Conservation (phyloP, 139 green algal genomes). For the Raphidocelis subcapitata region DNA sequence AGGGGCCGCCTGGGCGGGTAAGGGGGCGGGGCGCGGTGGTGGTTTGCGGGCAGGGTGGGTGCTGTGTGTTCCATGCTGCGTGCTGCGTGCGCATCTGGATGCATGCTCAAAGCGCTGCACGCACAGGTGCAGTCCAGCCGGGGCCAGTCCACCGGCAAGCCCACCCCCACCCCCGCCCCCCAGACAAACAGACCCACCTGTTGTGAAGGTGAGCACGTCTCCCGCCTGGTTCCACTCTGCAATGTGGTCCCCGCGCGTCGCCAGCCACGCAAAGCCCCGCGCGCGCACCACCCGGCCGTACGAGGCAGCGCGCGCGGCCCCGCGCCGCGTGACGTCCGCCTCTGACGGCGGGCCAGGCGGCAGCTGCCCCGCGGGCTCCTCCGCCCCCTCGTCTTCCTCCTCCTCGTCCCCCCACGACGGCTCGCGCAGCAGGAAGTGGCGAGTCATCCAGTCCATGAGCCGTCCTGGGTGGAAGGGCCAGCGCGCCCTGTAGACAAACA, state of each 20-base stretch:
- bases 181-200: no score
- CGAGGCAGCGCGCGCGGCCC: neutral
- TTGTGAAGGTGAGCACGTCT: slow-evolving; percentile 53
- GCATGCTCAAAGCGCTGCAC: no score
- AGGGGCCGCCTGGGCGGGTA: slow-evolving; percentile 35
- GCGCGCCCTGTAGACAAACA: slow-evolving; percentile 68
- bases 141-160: no score
- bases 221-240: slow-evolving; percentile 74
- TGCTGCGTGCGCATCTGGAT: no score
- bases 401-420: slow-evolving; percentile 30
- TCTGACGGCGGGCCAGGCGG: slow-evolving; percentile 9
- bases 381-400: slow-evolving; percentile 8
- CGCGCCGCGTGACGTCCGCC: slow-evolving; percentile 1
- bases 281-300: slow-evolving; percentile 62
- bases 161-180: no score
- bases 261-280: slow-evolving; percentile 81
- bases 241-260: slow-evolving; percentile 43
- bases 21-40: no score
- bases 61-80: no score
- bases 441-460: slow-evolving; percentile 52
- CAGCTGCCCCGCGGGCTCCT: slow-evolving; percentile 5
- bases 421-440: slow-evolving; percentile 59
- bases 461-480: slow-evolving; percentile 74
- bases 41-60: no score
- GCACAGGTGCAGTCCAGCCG: no score